Conservation (phyloP, 2,329 filamentous ascomycete genomes). For the Fusarium falciforme region DNA sequence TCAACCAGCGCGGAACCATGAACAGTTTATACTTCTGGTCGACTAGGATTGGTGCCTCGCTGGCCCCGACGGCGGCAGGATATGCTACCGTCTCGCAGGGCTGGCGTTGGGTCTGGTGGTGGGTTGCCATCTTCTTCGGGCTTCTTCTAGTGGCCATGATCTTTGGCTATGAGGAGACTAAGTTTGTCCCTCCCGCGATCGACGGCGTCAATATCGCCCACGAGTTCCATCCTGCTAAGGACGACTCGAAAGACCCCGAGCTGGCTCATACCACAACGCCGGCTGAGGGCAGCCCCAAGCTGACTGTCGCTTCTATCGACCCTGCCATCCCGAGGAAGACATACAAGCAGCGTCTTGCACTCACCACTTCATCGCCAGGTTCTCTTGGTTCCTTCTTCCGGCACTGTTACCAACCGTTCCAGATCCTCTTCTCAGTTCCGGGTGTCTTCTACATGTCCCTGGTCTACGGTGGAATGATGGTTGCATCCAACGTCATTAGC, state of each 20-base stretch:
- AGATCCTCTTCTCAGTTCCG: slow-evolving; percentile 3
- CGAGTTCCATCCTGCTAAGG: background rate
- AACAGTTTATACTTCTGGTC: slow-evolving; percentile 49
- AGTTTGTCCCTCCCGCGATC: background rate
- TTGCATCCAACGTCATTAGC: background rate
- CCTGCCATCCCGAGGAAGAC: background rate
- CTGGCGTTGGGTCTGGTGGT: slow-evolving; percentile 55
- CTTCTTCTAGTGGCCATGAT: slow-evolving; percentile 23
- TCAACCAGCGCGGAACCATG: slow-evolving; percentile 52
- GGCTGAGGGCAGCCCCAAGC: background rate
- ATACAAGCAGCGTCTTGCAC: slow-evolving; percentile 3
- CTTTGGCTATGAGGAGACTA: slow-evolving; percentile 51
- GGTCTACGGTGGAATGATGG: slow-evolving; percentile 1
- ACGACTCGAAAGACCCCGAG: background rate
- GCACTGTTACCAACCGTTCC: slow-evolving; percentile 11
- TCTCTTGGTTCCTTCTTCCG: background rate
- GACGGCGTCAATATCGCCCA: background rate
- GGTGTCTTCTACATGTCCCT: slow-evolving; percentile 6
- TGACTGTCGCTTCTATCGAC: background rate
- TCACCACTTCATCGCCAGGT: background rate
- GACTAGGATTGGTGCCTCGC: slow-evolving; percentile 43
- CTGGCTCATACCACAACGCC: background rate
- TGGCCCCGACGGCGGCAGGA: slow-evolving; percentile 47
- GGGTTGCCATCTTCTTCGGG: slow-evolving; percentile 33
- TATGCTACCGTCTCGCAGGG: slow-evolving; percentile 38